These are phyloP conservation scores for Globisporangium ultimum DNA, from an alignment of 352 stramenopile species.

Conservation along the genomic window DNA sequence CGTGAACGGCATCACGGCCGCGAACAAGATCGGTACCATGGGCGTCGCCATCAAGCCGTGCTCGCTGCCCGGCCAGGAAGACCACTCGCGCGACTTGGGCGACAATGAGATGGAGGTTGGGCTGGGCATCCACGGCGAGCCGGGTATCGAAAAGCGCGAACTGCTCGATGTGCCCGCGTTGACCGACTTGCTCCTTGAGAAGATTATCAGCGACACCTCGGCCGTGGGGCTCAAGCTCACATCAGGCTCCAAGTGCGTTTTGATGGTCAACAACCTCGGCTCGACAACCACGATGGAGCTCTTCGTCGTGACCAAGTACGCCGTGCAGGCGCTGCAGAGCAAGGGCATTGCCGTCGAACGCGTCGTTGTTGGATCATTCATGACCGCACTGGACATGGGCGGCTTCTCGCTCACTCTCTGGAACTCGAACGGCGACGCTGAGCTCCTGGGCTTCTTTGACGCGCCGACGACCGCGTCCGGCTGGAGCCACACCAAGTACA, in stretches of 20 bases:
- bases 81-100: constrained; percentile 51
- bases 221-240: constrained; percentile 35
- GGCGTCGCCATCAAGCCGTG: constrained; percentile 94
- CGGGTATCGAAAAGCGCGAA: constrained; percentile 61
- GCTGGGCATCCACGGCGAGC: constrained; percentile 96
- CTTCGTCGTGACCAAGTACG: constrained; percentile 88
- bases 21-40: constrained; percentile 88
- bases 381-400: constrained; percentile 98
- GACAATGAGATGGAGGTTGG: constrained; percentile 91
- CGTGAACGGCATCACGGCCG: constrained; percentile 52
- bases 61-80: constrained; percentile 88
- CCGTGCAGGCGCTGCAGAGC: constrained; percentile 53
- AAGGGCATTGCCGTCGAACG: constrained; percentile 76
- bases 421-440: constrained; percentile 65
- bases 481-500: constrained; percentile 64
- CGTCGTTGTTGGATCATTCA: constrained; percentile 92
- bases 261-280: constrained; percentile 97
- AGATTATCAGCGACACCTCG: constrained; percentile 36
- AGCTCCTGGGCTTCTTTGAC: constrained; percentile 58
- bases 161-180: constrained; percentile 46
- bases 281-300: constrained; percentile 96
- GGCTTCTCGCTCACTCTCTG: constrained; percentile 91
- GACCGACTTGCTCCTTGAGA: constrained; percentile 51
- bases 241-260: constrained; percentile 34
- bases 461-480: constrained; percentile 49